A percentile compares a stretch with the other conserved stretches of the same genome.
phyloP scores from a whole-genome alignment of 2,329 filamentous ascomycete genomes.

The Coniochaeta sp. region DNA sequence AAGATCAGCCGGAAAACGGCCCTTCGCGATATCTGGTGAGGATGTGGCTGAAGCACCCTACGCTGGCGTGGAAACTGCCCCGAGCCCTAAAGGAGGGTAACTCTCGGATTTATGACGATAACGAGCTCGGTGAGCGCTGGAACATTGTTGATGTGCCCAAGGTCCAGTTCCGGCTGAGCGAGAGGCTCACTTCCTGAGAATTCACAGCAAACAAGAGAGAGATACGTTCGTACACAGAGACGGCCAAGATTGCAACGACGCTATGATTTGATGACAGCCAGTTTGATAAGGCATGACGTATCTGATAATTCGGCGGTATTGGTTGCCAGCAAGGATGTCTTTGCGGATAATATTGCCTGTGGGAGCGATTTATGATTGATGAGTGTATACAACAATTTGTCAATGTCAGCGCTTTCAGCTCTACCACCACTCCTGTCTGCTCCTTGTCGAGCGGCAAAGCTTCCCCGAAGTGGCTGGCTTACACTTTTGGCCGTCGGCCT shows the following conservation, averaged over 20 bases:
- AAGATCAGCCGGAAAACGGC: constrained; percentile 10
- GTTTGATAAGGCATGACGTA: constrained; percentile 1
- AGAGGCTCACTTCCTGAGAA: constrained; percentile 13
- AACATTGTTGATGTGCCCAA: constrained; percentile 12
- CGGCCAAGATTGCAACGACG: neutral
- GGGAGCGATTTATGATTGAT: neutral
- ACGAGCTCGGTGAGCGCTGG: constrained; percentile 11
- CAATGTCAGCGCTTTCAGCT: neutral
- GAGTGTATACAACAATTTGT: neutral
- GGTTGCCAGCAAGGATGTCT: neutral
- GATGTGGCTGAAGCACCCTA: constrained; percentile 21
- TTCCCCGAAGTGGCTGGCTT: neutral
- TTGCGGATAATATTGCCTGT: neutral
- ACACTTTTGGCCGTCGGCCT: neutral
- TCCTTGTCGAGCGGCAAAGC: neutral
- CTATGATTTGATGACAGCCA: neutral
- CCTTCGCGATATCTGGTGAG: constrained; percentile 19
- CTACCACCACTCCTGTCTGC: neutral
- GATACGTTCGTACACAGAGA: neutral
- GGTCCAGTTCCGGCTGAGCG: constrained; percentile 12
- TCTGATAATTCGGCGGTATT: neutral
- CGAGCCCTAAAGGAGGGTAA: constrained; percentile 10
- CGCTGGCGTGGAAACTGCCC: constrained; percentile 17
- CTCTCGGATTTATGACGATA: constrained; percentile 12
- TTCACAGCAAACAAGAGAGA: neutral